Base-by-base conservation (phyloP, 371 early-diverging fungal genomes). In the Apophysomyces sp. region DNA sequence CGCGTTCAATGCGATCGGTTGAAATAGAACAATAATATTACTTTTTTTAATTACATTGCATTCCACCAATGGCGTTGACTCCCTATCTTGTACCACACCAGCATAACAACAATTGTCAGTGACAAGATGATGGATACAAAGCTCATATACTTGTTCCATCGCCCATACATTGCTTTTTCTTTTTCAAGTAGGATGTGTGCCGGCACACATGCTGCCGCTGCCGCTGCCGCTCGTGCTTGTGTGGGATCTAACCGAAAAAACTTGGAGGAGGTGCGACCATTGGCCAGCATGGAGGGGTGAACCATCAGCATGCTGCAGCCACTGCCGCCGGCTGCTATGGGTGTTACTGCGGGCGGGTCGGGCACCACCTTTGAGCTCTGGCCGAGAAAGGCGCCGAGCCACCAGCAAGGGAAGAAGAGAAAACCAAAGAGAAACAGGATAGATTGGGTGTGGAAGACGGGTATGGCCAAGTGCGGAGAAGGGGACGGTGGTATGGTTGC, bases 341-440 rank as follows among this genome's bases (percentile, higher is more conserved):
- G 24, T 1, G 9, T 49, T 49, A 21, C 4, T 49, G 9, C 16
- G n/a, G 52, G 24, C 7, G 16, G 3, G 24, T 52, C 52, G n/a
- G 18, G 18, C 12, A 13, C 26, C 8, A 12, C 12, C 6, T 1
- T 53, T 7, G 54, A 11, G 11, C 28, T 13, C 15, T 27, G 27
- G 26, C 54, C 9, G 4, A 30, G 61, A 56, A 69, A 76, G 2
- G 68, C 74, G 29, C 74, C 80, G 9, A 74, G 61, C 80, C 80
- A 79, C 80, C 80, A 79, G 52, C 71, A 72, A 13, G 80, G 80
- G 49, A 79, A 79, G 34, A 66, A 72, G 9, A 79, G 31, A 39
- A 79, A 79, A 0, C 80, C 80, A 68, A 79, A 76, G 2, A 79
- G 53, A 51, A 79, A 79, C 4, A 79, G 32, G 1, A 72, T n/a